phyloP scores from a whole-genome alignment of 2,329 filamentous ascomycete genomes.

The Phaeosphaeria sp. region DNA sequence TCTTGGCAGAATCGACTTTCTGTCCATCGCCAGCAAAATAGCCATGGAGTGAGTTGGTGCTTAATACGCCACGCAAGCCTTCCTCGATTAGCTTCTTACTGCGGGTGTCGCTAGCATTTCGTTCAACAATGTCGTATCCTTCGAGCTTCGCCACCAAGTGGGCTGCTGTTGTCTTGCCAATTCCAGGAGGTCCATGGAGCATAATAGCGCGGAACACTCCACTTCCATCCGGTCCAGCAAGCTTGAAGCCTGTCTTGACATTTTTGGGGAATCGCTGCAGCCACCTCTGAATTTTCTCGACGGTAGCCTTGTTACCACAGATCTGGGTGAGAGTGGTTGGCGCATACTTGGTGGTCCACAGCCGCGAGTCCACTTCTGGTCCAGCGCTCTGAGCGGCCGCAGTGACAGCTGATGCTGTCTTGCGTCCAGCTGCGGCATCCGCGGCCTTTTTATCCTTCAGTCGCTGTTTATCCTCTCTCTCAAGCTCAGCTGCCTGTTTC shows the following conservation, averaged over 20 bases:
- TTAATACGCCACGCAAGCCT: constrained; percentile 86
- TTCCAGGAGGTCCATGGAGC: constrained; percentile 92
- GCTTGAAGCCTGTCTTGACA: constrained; percentile 81
- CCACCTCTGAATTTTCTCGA: constrained; percentile 91
- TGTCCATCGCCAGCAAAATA: constrained; percentile 88
- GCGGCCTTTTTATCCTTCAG: constrained; percentile 55
- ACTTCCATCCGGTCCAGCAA: constrained; percentile 81
- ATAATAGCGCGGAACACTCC: constrained; percentile 89
- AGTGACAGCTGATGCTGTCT: constrained; percentile 41
- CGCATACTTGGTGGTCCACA: constrained; percentile 97
- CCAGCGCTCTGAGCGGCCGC: constrained; percentile 24
- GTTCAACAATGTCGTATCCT: constrained; percentile 92
- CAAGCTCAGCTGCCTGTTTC: constrained; percentile 83
- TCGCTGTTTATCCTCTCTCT: constrained; percentile 83
- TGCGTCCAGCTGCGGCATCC: constrained; percentile 43
- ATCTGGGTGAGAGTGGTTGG: constrained; percentile 85
- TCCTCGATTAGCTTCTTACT: constrained; percentile 95
- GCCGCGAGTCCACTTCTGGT: constrained; percentile 43
- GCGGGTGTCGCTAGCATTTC: constrained; percentile 91
- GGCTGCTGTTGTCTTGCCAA: constrained; percentile 96
- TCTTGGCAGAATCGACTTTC: constrained; percentile 78
- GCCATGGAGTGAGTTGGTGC: constrained; percentile 89
- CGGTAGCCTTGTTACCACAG: constrained; percentile 89
- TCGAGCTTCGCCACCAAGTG: constrained; percentile 92
- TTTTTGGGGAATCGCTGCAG: constrained; percentile 80